These are phyloP conservation scores for Digitaria exilis DNA, from an alignment of 202 grass and related monocot genomes.

Conservation along the genomic window DNA sequence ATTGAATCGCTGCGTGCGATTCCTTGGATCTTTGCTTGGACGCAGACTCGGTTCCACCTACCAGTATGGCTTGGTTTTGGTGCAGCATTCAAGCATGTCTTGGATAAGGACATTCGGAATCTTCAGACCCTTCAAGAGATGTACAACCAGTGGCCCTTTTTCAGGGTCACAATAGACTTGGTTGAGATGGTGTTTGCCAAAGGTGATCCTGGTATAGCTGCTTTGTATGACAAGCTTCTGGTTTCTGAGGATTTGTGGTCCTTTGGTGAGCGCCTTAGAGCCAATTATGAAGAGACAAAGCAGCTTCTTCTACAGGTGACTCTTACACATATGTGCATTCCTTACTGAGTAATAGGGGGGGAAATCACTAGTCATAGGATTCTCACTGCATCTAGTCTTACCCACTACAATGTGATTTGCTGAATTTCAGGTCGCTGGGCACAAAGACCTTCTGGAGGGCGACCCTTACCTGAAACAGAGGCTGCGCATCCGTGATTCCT, in stretches of 20 bases:
- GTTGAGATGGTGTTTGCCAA: slow-evolving; percentile 99
- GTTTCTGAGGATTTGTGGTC: slow-evolving; percentile 81
- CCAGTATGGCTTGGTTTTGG: slow-evolving; percentile 96
- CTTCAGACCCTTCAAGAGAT: slow-evolving; percentile 79
- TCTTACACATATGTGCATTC: slow-evolving; percentile 2
- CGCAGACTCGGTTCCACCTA: slow-evolving; percentile 89
- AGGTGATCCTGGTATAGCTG: slow-evolving; percentile 93
- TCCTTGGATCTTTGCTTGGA: slow-evolving; percentile 99
- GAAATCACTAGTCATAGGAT: background rate
- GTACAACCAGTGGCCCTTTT: slow-evolving; percentile 97
- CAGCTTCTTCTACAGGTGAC: slow-evolving; percentile 88
- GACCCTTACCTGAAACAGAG: slow-evolving; percentile 92
- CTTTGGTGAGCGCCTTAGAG: slow-evolving; percentile 74
- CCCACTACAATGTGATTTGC: background rate
- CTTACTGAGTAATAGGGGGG: background rate
- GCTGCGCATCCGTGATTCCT: slow-evolving; percentile 72
- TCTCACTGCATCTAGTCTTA: background rate
- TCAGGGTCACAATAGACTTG: slow-evolving; percentile 94
- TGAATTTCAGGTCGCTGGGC: slow-evolving; percentile 71
- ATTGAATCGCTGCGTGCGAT: slow-evolving; percentile 93
- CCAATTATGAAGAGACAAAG: slow-evolving; percentile 87
- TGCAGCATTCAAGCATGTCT: slow-evolving; percentile 83
- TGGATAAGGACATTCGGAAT: slow-evolving; percentile 79
- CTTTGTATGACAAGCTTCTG: slow-evolving; percentile 84
- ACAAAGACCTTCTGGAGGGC: slow-evolving; percentile 88